phyloP scores from a whole-genome alignment of 768 basidiomycete species.

The Scleroderma bovista region DNA sequence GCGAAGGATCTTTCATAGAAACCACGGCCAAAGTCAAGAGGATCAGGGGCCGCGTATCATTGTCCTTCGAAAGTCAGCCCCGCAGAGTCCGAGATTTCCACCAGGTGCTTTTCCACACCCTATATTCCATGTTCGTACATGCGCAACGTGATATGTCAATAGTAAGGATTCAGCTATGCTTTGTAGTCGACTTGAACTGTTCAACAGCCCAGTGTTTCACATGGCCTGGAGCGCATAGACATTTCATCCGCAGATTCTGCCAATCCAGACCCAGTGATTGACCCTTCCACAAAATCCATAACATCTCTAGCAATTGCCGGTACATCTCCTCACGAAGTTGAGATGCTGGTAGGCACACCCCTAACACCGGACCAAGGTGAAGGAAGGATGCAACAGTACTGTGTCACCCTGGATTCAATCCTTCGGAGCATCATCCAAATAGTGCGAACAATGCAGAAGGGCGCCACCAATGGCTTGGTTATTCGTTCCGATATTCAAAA shows the following conservation, averaged over 20 bases:
- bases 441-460: constrained; percentile 1
- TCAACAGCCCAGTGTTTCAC: background rate
- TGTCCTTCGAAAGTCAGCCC: constrained; percentile 13
- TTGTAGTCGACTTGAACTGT: too few species aligned
- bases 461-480: background rate
- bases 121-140: constrained; percentile 17
- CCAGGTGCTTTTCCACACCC: constrained; percentile 22
- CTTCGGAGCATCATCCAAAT: background rate
- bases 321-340: background rate
- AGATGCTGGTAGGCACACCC: background rate
- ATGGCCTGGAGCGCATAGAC: background rate
- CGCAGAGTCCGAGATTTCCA: constrained; percentile 11
- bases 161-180: constrained; percentile 6
- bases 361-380: background rate
- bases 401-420: background rate
- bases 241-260: background rate
- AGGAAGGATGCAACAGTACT: background rate
- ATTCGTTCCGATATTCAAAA: constrained; percentile 11
- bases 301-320: background rate
- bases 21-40: constrained; percentile 2
- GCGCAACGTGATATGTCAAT: constrained; percentile 4
- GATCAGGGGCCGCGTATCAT: background rate
- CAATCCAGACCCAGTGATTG: background rate
- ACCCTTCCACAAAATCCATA: too few species aligned
- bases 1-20: constrained; percentile 17